Percentiles rank a stretch among this genome's conserved stretches.
These are phyloP conservation scores for Xenosphaeropsis pyriputrescens DNA, from an alignment of 2,329 filamentous ascomycete genomes.

Conservation along the genomic window DNA sequence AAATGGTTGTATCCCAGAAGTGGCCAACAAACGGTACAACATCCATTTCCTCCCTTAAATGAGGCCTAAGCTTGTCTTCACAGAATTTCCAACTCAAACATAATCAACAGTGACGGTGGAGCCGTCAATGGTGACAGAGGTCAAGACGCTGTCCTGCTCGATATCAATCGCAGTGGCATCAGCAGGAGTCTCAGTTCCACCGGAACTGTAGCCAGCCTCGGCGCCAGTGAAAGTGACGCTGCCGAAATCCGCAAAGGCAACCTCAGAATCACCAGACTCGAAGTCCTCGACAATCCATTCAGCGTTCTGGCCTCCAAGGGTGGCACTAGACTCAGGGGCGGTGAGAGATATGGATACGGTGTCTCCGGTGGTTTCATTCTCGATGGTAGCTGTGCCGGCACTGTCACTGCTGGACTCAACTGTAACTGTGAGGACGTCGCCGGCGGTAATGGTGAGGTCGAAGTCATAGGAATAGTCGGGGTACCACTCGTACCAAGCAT, in stretches of 20 bases:
- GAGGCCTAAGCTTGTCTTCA: no score
- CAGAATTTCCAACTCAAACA: no score
- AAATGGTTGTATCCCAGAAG: no score
- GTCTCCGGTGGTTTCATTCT: constrained; percentile 28
- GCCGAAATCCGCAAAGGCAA: constrained; percentile 30
- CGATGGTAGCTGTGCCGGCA: constrained; percentile 25
- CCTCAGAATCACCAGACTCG: constrained; percentile 20
- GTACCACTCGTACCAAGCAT: constrained; percentile 38
- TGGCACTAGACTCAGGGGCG: constrained; percentile 14
- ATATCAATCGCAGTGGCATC: constrained; percentile 25
- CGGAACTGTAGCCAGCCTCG: constrained; percentile 15
- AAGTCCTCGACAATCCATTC: constrained; percentile 38
- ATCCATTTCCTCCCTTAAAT: no score
- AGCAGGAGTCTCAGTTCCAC: constrained; percentile 9
- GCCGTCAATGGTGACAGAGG: not conserved
- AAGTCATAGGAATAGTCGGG: constrained; percentile 20
- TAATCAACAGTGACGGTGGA: not conserved
- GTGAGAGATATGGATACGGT: constrained; percentile 24
- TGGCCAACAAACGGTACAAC: no score
- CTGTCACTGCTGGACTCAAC: constrained; percentile 22
- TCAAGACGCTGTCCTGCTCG: not conserved
- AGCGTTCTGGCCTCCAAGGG: constrained; percentile 27
- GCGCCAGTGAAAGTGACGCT: constrained; percentile 26
- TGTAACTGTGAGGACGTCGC: constrained; percentile 25
- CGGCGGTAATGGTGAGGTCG: constrained; percentile 19